Base-by-base conservation (phyloP, 2,329 filamentous ascomycete genomes). In the Alternaria gaisen region DNA sequence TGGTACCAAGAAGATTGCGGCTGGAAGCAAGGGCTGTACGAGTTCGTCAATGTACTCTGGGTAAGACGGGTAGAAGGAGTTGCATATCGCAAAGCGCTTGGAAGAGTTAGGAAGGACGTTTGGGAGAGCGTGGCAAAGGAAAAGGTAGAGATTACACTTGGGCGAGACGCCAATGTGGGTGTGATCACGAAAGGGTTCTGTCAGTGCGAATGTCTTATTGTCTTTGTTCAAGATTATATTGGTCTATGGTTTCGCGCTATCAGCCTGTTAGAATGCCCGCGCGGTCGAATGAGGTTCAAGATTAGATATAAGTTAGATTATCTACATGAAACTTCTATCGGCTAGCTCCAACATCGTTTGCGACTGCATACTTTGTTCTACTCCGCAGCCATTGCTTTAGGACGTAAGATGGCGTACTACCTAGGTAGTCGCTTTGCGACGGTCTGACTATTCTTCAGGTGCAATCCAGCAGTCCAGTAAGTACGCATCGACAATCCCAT, bases 41-140 rank as follows among this genome's bases (percentile, higher is more conserved):
- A 65, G 38, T 68, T 67, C 54, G 58, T 61, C 32, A 71, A 70
- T 55, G 68, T 72, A 3, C 44, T 73, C 1, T 72, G 70, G 68
- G 56, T 71, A 34, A 62, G 66, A 34, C 63, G 68, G 65, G 43
- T 44, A 5, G 60, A 61, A n/a, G 60, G 60, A 3, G 40, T 70
- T 9, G 69, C 61, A 12, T 67, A 70, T 60, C 46, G 70, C 14
- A 68, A 65, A 43, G 68, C 63, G 7, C 38, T 68, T 44, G 69
- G 68, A 14, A 56, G 65, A n/a, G 61, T 73, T 6, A n/a, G 41
- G 14, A 65, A 63, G 28, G 43, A 24, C 3, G 56, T 58, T 14
- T 71, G 69, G 69, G 52, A 20, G 18, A 26, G 8, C 6, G 38
- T 28, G 18, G 51, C 51, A 10, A 32, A 44, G 52, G 52, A 46